Conservation (phyloP, 345 rosid genomes). For the Eutrema japonicum region DNA sequence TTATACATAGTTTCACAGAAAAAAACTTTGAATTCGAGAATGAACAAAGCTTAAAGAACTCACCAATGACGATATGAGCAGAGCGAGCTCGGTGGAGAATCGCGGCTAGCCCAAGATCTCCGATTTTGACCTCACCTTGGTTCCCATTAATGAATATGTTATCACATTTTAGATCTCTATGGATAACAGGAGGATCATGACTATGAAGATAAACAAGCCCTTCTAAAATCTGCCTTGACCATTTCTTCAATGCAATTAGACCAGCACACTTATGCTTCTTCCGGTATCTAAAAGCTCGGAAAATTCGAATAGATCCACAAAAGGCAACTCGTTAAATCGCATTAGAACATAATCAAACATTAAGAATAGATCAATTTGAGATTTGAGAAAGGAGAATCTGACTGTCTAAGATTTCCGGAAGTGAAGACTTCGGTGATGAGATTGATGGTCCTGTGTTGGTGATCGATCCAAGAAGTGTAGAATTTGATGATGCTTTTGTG, state of each 20-base stretch:
- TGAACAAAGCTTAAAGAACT: slow-evolving; percentile 23
- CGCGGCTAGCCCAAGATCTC: slow-evolving; percentile 90
- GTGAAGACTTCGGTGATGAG: slow-evolving; percentile 95
- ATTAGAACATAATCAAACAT: slow-evolving; percentile 11
- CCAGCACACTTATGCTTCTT: slow-evolving; percentile 91
- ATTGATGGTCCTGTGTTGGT: slow-evolving; percentile 75
- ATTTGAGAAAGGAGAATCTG: slow-evolving; percentile 36
- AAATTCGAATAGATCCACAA: neutral
- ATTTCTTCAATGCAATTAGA: slow-evolving; percentile 83
- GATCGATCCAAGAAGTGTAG: slow-evolving; percentile 86
- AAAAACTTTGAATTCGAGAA: neutral
- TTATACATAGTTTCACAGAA: neutral
- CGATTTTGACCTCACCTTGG: slow-evolving; percentile 95
- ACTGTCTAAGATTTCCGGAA: slow-evolving; percentile 92
- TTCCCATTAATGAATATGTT: slow-evolving; percentile 95
- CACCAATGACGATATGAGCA: slow-evolving; percentile 91
- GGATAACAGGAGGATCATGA: slow-evolving; percentile 91
- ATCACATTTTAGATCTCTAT: slow-evolving; percentile 95
- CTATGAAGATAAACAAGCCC: slow-evolving; percentile 91
- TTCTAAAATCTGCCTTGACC: slow-evolving; percentile 89
- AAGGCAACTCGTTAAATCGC: neutral
- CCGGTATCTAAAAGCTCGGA: slow-evolving; percentile 59
- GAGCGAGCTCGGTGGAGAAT: slow-evolving; percentile 71
- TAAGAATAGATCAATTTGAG: neutral
- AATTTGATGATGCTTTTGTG: slow-evolving; percentile 89